phyloP scores from a whole-genome alignment of 768 basidiomycete genomes.

The Suillus occidentalis region DNA sequence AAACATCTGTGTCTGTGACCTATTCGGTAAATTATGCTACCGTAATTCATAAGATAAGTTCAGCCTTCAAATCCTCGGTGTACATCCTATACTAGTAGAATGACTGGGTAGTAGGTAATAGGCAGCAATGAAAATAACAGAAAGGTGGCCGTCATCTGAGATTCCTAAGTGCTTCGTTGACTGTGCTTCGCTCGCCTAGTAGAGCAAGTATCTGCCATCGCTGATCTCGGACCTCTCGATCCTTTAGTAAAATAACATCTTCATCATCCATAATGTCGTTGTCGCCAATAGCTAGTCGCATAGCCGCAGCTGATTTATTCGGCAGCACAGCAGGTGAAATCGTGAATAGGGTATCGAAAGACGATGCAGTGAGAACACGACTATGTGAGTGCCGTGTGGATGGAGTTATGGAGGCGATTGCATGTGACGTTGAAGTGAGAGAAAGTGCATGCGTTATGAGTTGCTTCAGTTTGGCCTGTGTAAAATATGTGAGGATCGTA shows the following conservation, averaged over 20 bases:
- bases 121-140: neutral
- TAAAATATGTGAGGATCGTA: neutral
- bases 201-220: slow-evolving; percentile 79
- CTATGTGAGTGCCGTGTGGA: slow-evolving; percentile 42
- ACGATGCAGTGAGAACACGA: slow-evolving; percentile 58
- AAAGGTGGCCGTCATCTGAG: slow-evolving; percentile 23
- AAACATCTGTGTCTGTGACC: neutral
- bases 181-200: slow-evolving; percentile 69
- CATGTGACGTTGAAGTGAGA: slow-evolving; percentile 71
- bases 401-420: slow-evolving; percentile 73
- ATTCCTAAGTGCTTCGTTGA: slow-evolving; percentile 56
- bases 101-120: neutral
- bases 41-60: neutral
- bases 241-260: slow-evolving; percentile 53
- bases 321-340: slow-evolving; percentile 77
- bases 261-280: slow-evolving; percentile 47
- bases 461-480: slow-evolving; percentile 78
- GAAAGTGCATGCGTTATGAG: slow-evolving; percentile 80
- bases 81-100: neutral
- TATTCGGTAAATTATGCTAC: neutral
- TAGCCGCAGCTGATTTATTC: slow-evolving; percentile 74
- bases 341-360: slow-evolving; percentile 79
- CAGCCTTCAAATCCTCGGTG: neutral
- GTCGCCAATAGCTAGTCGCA: slow-evolving; percentile 62
- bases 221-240: slow-evolving; percentile 65